A percentile compares a stretch with the other conserved stretches of the same genome.
phyloP scores from a whole-genome alignment of 2,329 filamentous ascomycete genomes.

The Ceratocystis harringtonii region DNA sequence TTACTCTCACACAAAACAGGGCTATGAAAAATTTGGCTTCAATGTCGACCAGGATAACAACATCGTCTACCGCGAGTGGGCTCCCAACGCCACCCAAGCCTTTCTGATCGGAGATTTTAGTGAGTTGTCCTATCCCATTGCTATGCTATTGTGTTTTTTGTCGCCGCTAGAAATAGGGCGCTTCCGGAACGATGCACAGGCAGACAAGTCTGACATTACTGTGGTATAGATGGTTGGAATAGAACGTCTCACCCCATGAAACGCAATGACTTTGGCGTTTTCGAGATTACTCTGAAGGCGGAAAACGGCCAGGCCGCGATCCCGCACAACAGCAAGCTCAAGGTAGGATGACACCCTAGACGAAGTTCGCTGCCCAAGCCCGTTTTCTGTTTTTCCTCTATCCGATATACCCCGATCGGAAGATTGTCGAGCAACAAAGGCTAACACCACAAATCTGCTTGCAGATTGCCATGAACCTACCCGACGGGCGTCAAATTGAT shows the following conservation, averaged over 20 bases:
- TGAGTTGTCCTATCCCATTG: constrained; percentile 28
- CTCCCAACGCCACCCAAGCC: constrained; percentile 72
- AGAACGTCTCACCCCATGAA: constrained; percentile 72
- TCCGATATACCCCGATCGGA: background rate
- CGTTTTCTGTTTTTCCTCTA: background rate
- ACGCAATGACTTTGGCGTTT: constrained; percentile 72
- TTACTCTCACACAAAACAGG: constrained; percentile 33
- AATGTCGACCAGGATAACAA: constrained; percentile 68
- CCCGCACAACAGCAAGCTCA: constrained; percentile 86
- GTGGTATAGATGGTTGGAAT: constrained; percentile 62
- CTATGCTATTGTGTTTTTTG: background rate
- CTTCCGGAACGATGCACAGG: background rate
- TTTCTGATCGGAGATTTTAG: constrained; percentile 91
- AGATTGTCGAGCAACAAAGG: background rate
- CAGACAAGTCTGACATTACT: constrained; percentile 1
- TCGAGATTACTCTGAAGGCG: constrained; percentile 64
- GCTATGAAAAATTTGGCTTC: constrained; percentile 74
- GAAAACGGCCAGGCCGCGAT: constrained; percentile 63
- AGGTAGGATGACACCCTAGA: constrained; percentile 40
- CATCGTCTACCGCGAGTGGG: constrained; percentile 90
- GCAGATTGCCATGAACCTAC: constrained; percentile 70
- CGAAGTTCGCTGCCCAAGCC: background rate
- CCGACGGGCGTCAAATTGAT: constrained; percentile 67
- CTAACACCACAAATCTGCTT: background rate
- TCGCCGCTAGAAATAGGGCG: background rate